Evolutionary conservation across 140 eudicot genomes (phyloP).

Genomic region (Stevia rebaudiana): DNA sequence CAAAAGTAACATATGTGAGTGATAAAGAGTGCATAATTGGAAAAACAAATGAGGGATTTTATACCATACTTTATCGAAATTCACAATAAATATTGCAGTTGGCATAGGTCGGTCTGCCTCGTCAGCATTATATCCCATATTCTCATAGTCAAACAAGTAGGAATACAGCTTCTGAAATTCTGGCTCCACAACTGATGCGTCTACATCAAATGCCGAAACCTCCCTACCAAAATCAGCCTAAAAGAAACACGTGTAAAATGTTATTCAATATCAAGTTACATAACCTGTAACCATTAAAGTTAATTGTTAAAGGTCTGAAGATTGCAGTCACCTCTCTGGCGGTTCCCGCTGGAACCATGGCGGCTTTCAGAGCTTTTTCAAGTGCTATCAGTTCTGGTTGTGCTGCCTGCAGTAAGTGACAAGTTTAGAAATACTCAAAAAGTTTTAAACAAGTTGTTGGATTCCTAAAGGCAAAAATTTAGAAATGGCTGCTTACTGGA

Average conservation of each 20-base stretch:
- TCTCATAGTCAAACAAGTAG: constrained; percentile 66
- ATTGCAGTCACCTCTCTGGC: constrained; percentile 88
- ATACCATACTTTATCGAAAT: constrained; percentile 79
- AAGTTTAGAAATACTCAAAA: constrained; percentile 5
- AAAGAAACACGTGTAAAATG: constrained; percentile 6
- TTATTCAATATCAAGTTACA: constrained; percentile 9
- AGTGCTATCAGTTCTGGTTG: constrained; percentile 89
- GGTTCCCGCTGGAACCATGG: constrained; percentile 78
- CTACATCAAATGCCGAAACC: constrained; percentile 93
- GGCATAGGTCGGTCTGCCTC: constrained; percentile 80
- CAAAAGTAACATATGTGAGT: not conserved
- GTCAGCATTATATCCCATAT: constrained; percentile 48
- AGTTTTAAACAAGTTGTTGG: not conserved
- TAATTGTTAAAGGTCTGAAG: constrained; percentile 11
- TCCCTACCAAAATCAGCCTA: constrained; percentile 95
- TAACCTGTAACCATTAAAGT: not conserved
- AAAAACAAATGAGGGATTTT: constrained; percentile 11
- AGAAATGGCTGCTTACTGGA: constrained; percentile 59
- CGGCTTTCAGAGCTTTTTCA: constrained; percentile 71
- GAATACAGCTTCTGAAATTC: constrained; percentile 83
- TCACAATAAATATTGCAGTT: constrained; percentile 80
- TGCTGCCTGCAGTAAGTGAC: constrained; percentile 47
- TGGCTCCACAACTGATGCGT: constrained; percentile 81
- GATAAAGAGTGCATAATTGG: not conserved
- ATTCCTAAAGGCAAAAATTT: not conserved